Conservation (phyloP, 2,329 filamentous ascomycete genomes). For the Neonectria hederae region DNA sequence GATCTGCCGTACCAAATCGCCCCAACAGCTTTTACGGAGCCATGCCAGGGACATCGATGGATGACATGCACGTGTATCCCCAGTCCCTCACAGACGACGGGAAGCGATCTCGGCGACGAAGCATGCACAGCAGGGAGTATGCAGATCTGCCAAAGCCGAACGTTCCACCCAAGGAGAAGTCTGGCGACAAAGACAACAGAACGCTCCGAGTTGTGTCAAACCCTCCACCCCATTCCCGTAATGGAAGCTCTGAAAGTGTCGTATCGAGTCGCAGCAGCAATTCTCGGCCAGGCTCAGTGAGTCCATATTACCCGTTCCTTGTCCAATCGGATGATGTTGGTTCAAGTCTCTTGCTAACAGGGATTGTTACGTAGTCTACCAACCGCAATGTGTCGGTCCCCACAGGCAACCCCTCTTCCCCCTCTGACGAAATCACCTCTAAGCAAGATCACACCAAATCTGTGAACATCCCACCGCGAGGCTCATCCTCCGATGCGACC, state of each 20-base stretch:
- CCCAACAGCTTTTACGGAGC: constrained; percentile 63
- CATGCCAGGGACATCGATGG: constrained; percentile 62
- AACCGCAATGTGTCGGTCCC: constrained; percentile 66
- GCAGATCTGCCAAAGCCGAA: constrained; percentile 34
- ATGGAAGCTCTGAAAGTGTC: constrained; percentile 72
- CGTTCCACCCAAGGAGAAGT: constrained; percentile 37
- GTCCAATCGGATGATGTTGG: constrained; percentile 55
- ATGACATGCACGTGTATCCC: constrained; percentile 74
- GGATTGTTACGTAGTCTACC: constrained; percentile 61
- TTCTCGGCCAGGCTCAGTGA: constrained; percentile 73
- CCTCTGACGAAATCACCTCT: constrained; percentile 57
- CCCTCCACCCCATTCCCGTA: constrained; percentile 51
- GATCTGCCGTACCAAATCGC: constrained; percentile 53
- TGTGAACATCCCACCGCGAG: constrained; percentile 68
- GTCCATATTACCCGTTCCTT: constrained; percentile 51
- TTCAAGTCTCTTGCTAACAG: constrained; percentile 58
- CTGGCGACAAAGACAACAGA: constrained; percentile 53
- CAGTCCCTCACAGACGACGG: constrained; percentile 70
- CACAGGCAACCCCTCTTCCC: constrained; percentile 62
- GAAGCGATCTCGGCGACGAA: constrained; percentile 83
- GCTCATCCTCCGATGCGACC: constrained; percentile 70
- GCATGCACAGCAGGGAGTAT: constrained; percentile 73
- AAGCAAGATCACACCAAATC: constrained; percentile 64
- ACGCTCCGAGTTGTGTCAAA: constrained; percentile 49
- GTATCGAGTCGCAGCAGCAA: constrained; percentile 66